A percentile compares a stretch with the other conserved stretches of the same genome.
phyloP scores from a whole-genome alignment of 352 stramenopile species.

The Blastocystis hominis region DNA sequence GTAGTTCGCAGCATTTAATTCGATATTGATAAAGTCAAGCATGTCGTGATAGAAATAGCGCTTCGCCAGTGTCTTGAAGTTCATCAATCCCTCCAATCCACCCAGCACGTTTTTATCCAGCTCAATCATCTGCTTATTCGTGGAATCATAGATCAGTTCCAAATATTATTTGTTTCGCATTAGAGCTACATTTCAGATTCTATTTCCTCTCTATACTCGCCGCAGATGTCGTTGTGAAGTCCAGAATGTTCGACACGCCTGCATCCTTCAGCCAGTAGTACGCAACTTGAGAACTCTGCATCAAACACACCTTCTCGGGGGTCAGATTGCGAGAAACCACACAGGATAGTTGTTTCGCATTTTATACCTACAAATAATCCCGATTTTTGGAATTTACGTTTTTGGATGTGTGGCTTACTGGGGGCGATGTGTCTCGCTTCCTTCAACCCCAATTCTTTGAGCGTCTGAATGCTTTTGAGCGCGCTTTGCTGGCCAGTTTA shows the following conservation, averaged over 20 bases:
- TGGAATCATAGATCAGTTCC: slow-evolving; percentile 14
- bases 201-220: neutral
- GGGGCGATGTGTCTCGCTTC: slow-evolving; percentile 61
- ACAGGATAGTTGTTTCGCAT: neutral
- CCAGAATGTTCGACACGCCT: neutral
- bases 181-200: neutral
- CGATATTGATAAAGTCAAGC: neutral
- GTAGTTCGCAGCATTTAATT: slow-evolving; percentile 1
- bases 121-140: neutral
- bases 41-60: neutral
- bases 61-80: too few species aligned
- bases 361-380: slow-evolving; percentile 41
- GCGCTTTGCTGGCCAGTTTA: slow-evolving; percentile 60
- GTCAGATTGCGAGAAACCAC: slow-evolving; percentile 16
- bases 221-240: neutral
- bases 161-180: slow-evolving; percentile 37
- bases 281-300: neutral
- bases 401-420: slow-evolving; percentile 66
- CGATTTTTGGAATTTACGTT: slow-evolving; percentile 51
- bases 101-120: neutral
- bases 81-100: neutral
- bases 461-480: slow-evolving; percentile 63
- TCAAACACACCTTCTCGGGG: slow-evolving; percentile 17
- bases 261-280: neutral
- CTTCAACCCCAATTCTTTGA: slow-evolving; percentile 60